Conservation (phyloP, 805 yeast genomes). For the Pichia membranifaciens region DNA sequence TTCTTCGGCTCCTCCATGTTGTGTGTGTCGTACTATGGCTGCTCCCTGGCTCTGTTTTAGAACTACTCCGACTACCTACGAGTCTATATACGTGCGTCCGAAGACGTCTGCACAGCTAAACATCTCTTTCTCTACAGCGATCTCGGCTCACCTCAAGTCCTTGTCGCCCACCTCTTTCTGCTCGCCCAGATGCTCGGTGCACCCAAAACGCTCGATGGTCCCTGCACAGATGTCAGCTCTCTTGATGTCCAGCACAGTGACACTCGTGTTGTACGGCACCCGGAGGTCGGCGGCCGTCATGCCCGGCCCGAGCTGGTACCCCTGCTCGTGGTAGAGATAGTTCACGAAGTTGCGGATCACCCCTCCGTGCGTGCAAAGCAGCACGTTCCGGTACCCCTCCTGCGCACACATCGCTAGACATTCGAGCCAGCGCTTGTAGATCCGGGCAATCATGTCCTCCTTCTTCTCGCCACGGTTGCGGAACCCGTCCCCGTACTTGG, state of each 20-base stretch:
- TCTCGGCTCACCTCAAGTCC: slow-evolving; percentile 6
- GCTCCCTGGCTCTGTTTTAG: background rate
- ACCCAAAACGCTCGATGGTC: slow-evolving; percentile 50
- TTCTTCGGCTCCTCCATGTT: slow-evolving; percentile 4
- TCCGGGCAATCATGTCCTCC: slow-evolving; percentile 41
- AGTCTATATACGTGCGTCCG: background rate
- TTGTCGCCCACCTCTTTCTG: slow-evolving; percentile 23
- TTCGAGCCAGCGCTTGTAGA: slow-evolving; percentile 26
- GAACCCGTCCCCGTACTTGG: slow-evolving; percentile 50
- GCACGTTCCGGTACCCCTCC: slow-evolving; percentile 41
- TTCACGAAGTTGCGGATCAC: slow-evolving; percentile 58
- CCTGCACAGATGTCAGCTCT: slow-evolving; percentile 19
- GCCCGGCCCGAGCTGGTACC: background rate
- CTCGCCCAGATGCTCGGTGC: slow-evolving; percentile 67
- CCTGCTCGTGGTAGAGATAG: slow-evolving; percentile 32
- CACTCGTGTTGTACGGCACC: slow-evolving; percentile 66
- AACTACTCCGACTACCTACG: background rate
- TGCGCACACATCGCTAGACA: slow-evolving; percentile 34
- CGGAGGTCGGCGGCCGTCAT: slow-evolving; percentile 2
- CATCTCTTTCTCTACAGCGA: no score
- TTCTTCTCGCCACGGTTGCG: slow-evolving; percentile 62
- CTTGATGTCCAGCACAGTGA: slow-evolving; percentile 57
- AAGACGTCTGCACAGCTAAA: no score
- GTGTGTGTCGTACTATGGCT: background rate
- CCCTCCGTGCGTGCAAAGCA: slow-evolving; percentile 77